Evolutionary conservation across 495 filamentous ascomycete genomes (phyloP).

Genomic region (Amniculicola lignicola): DNA sequence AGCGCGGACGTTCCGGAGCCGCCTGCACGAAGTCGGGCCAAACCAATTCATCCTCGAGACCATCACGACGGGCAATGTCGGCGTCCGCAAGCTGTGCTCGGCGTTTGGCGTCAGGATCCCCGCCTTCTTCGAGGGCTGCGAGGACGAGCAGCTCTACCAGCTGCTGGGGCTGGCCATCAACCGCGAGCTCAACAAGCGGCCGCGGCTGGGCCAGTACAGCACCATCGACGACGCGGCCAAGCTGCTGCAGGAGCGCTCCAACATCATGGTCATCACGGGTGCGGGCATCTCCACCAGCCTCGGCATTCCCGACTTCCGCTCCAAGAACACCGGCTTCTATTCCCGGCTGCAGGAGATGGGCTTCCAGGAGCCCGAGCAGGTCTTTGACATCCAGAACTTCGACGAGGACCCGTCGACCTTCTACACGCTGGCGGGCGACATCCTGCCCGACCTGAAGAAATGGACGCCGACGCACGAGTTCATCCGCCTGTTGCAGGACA

Average conservation of each 20-base stretch:
- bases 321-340: slow-evolving; percentile 71
- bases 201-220: slow-evolving; percentile 78
- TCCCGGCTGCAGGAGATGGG: slow-evolving; percentile 74
- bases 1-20: slow-evolving; percentile 61
- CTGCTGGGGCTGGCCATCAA: slow-evolving; percentile 73
- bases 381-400: slow-evolving; percentile 88
- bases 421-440: slow-evolving; percentile 87
- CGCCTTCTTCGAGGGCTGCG: slow-evolving; percentile 53
- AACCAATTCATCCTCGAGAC: slow-evolving; percentile 71
- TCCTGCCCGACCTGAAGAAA: slow-evolving; percentile 70
- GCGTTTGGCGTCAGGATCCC: slow-evolving; percentile 86
- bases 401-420: slow-evolving; percentile 77
- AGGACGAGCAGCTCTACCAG: slow-evolving; percentile 63
- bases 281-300: slow-evolving; percentile 80
- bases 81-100: slow-evolving; percentile 79
- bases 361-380: slow-evolving; percentile 84
- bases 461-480: slow-evolving; percentile 92
- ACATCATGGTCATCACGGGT: slow-evolving; percentile 91
- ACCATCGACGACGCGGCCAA: slow-evolving; percentile 81
- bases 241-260: slow-evolving; percentile 68
- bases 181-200: slow-evolving; percentile 77
- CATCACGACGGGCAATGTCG: slow-evolving; percentile 62
- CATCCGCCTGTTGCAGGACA: slow-evolving; percentile 88
- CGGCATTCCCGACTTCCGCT: slow-evolving; percentile 67
- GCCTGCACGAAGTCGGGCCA: slow-evolving; percentile 70